Percentiles rank a stretch among this genome's conserved stretches.
Evolutionary conservation across 129 eudicot species (phyloP).

Genomic region (Chrysanthemum seticuspe): DNA sequence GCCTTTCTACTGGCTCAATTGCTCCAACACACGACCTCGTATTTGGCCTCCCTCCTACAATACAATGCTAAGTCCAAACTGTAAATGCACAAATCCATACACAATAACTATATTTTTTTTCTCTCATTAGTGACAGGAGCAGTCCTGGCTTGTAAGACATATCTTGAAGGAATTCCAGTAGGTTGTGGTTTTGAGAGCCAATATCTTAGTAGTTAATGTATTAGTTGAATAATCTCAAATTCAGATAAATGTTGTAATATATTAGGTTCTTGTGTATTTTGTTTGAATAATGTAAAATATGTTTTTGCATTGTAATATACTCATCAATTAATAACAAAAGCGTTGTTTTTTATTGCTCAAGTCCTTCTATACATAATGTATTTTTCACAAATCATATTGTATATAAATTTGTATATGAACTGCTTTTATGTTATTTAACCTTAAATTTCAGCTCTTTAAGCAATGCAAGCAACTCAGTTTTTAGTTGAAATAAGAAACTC

Average conservation of each 20-base stretch:
- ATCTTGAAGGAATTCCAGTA: conserved; percentile 76
- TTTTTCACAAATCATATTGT: not conserved
- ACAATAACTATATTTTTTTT: too few relatives aligned
- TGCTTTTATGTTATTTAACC: too few relatives aligned
- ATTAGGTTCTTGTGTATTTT: not conserved
- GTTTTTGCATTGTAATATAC: not conserved
- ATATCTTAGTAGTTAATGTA: not conserved
- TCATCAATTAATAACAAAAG: conserved; percentile 11
- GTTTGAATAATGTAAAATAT: conserved; percentile 14
- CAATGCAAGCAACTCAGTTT: too few relatives aligned
- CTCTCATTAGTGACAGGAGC: too few relatives aligned
- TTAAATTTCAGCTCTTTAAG: too few relatives aligned
- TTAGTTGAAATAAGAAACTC: not conserved
- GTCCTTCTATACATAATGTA: not conserved
- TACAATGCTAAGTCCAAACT: too few relatives aligned
- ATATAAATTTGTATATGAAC: not conserved
- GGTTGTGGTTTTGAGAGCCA: conserved; percentile 42
- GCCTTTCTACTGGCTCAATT: too few relatives aligned
- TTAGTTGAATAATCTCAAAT: conserved; percentile 12
- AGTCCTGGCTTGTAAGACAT: conserved; percentile 58
- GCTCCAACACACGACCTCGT: too few relatives aligned
- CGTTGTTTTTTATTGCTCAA: not conserved
- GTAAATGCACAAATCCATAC: too few relatives aligned
- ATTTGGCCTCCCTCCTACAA: too few relatives aligned
- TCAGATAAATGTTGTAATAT: conserved; percentile 23